phyloP scores from a whole-genome alignment of 768 basidiomycete genomes.

The Tephrocybe sp. region DNA sequence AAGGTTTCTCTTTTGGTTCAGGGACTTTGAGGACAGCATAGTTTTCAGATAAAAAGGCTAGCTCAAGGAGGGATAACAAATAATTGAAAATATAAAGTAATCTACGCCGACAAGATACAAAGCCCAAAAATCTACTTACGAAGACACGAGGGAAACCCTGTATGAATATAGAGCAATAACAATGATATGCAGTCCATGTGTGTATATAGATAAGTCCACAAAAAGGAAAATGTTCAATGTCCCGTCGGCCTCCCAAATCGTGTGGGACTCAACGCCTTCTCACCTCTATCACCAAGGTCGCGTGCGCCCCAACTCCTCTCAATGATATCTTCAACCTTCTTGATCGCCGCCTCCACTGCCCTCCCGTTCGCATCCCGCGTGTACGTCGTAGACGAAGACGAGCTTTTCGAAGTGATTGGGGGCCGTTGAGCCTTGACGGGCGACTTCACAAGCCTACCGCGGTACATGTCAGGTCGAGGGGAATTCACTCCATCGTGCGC shows the following conservation, averaged over 20 bases:
- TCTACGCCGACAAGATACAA: no score
- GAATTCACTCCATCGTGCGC: slow-evolving; percentile 10
- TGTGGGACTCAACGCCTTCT: slow-evolving; percentile 23
- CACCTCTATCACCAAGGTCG: slow-evolving; percentile 18
- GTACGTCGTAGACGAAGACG: slow-evolving; percentile 7
- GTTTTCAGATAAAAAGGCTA: no score
- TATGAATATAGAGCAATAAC: no score
- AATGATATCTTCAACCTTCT: slow-evolving; percentile 36
- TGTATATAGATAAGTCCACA: background rate
- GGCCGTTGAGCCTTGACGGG: slow-evolving; percentile 5
- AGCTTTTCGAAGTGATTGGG: slow-evolving; percentile 5
- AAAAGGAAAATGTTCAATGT: background rate
- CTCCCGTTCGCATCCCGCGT: slow-evolving; percentile 6
- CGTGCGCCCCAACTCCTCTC: slow-evolving; percentile 33
- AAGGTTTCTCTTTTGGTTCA: no score
- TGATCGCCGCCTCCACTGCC: slow-evolving; percentile 25
- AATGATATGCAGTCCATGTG: no score
- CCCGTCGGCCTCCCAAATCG: slow-evolving; percentile 19
- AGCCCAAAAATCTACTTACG: no score
- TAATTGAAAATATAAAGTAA: no score
- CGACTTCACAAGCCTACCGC: slow-evolving; percentile 10
- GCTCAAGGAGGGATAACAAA: no score
- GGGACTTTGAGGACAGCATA: no score
- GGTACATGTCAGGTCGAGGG: slow-evolving; percentile 13
- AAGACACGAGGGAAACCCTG: no score